Percentiles rank a stretch among this genome's conserved stretches.
These are phyloP conservation scores for Zymoseptoria crescenta DNA, from an alignment of 2,329 filamentous ascomycete species.

Conservation along the genomic window DNA sequence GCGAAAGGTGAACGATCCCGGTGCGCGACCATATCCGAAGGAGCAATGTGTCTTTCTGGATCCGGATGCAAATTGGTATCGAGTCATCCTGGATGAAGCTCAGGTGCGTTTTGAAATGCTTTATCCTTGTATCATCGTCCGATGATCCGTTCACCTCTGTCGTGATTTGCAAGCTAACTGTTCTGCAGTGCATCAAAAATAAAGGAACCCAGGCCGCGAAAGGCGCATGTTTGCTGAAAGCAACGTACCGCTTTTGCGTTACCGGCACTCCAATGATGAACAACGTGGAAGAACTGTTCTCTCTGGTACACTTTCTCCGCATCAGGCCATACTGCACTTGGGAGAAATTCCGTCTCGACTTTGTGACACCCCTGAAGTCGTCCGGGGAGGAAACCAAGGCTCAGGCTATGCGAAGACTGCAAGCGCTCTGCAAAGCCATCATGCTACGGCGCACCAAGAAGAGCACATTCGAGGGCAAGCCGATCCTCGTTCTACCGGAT, in stretches of 20 bases:
- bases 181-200: constrained; percentile 67
- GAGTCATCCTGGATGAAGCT: constrained; percentile 68
- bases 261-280: constrained; percentile 90
- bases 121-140: not conserved
- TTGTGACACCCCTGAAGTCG: constrained; percentile 46
- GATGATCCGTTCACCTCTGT: not conserved
- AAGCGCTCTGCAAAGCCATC: constrained; percentile 68
- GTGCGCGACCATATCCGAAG: constrained; percentile 27
- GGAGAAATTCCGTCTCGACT: constrained; percentile 54
- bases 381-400: constrained; percentile 22
- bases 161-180: not conserved
- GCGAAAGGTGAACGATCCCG: constrained; percentile 40
- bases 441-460: constrained; percentile 77
- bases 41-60: constrained; percentile 39
- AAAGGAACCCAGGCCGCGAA: constrained; percentile 53
- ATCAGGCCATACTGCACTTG: constrained; percentile 67
- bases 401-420: constrained; percentile 62
- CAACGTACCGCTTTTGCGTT: constrained; percentile 63
- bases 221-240: constrained; percentile 51
- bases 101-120: not conserved
- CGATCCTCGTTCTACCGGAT: constrained; percentile 59
- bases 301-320: constrained; percentile 66
- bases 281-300: constrained; percentile 66
- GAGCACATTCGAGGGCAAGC: constrained; percentile 69
- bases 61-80: constrained; percentile 53